Conservation (phyloP, 2,329 filamentous ascomycete genomes). For the Ophiostoma quercus region DNA sequence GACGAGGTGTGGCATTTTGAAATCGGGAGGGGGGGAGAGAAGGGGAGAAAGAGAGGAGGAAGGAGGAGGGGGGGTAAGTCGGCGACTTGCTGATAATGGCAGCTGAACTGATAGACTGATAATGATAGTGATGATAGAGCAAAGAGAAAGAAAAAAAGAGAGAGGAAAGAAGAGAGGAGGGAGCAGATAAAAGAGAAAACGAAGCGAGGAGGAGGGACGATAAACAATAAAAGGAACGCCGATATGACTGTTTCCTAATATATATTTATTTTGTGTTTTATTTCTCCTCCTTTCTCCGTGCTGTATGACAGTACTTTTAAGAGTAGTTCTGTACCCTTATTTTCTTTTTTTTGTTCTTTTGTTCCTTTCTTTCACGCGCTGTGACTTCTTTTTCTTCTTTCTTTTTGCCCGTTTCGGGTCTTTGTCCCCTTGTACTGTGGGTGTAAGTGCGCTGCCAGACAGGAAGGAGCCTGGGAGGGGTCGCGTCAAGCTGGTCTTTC, state of each 20-base stretch:
- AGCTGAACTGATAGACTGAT: background rate
- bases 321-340: background rate
- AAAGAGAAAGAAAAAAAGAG: background rate
- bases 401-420: background rate
- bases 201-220: background rate
- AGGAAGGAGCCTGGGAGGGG: background rate
- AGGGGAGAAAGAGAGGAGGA: background rate
- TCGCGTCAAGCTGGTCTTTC: constrained; percentile 9
- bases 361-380: background rate
- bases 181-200: constrained; percentile 10
- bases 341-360: background rate
- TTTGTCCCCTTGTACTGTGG: constrained; percentile 10
- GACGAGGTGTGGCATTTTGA: constrained; percentile 52
- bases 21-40: constrained; percentile 10
- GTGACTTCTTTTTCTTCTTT: constrained; percentile 5
- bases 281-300: background rate
- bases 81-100: background rate
- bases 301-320: background rate
- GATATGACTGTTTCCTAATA: constrained; percentile 1
- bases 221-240: background rate
- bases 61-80: background rate
- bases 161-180: background rate
- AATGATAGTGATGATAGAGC: background rate
- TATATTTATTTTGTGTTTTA: constrained; percentile 4
- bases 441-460: constrained; percentile 10